phyloP scores from a whole-genome alignment of 768 basidiomycete species.

The Daedaleopsis sinensis region DNA sequence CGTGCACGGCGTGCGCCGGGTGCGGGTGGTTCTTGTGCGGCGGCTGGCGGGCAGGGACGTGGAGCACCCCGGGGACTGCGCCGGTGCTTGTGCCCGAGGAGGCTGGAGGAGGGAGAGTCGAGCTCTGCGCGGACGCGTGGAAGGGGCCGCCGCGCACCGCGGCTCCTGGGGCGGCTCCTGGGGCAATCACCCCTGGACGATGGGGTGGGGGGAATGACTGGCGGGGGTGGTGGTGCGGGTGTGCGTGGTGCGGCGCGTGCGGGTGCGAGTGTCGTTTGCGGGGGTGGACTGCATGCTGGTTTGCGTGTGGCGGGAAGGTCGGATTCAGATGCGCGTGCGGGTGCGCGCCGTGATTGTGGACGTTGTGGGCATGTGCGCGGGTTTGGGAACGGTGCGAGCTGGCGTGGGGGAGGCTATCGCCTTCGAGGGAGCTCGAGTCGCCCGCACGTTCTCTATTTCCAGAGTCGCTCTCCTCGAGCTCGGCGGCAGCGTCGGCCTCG shows the following conservation, averaged over 20 bases:
- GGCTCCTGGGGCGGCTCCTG: neutral
- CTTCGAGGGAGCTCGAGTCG: constrained; percentile 12
- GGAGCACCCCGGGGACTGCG: constrained; percentile 28
- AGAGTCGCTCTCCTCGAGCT: constrained; percentile 13
- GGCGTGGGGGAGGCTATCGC: constrained; percentile 1
- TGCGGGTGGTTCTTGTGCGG: constrained; percentile 8
- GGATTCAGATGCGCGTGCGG: neutral
- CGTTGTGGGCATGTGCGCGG: neutral
- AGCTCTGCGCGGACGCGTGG: neutral
- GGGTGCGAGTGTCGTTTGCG: constrained; percentile 30
- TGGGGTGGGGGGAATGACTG: constrained; percentile 1
- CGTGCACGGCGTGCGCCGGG: constrained; percentile 21
- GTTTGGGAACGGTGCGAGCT: neutral
- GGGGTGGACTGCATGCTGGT: constrained; percentile 13
- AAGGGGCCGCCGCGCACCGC: neutral
- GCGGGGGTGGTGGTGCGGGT: constrained; percentile 17
- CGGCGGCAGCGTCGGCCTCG: constrained; percentile 19
- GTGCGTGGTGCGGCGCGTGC: constrained; percentile 14
- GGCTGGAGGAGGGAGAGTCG: neutral
- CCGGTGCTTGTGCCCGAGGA: neutral
- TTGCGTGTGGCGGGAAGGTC: constrained; percentile 18
- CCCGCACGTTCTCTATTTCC: constrained; percentile 5
- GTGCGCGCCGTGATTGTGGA: neutral
- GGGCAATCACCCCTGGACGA: neutral
- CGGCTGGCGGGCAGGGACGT: constrained; percentile 19